Conservation (phyloP, 2,329 filamentous ascomycete genomes). For the Westerdykella aurantiaca region DNA sequence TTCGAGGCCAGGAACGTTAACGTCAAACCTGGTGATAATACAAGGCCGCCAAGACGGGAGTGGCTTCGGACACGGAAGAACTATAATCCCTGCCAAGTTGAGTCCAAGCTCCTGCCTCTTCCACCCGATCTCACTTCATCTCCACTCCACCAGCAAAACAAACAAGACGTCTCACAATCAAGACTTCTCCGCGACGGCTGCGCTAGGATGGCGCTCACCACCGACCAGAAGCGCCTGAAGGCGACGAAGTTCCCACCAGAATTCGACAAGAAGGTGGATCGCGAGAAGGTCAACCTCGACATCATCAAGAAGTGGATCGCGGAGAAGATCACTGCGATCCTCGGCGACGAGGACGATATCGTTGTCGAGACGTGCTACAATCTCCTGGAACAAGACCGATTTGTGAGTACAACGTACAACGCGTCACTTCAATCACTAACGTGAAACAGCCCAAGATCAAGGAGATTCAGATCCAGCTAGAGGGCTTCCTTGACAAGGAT, state of each 20-base stretch:
- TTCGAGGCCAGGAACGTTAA: too few species aligned
- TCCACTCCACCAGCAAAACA: too few species aligned
- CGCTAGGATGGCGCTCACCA: constrained; percentile 66
- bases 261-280: constrained; percentile 94
- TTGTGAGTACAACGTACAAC: constrained; percentile 52
- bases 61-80: too few species aligned
- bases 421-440: constrained; percentile 9
- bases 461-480: constrained; percentile 86
- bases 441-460: constrained; percentile 80
- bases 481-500: constrained; percentile 91
- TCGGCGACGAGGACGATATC: constrained; percentile 92
- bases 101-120: too few species aligned
- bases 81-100: too few species aligned
- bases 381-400: constrained; percentile 65
- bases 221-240: constrained; percentile 83
- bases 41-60: too few species aligned
- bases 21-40: too few species aligned
- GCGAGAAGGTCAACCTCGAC: constrained; percentile 92
- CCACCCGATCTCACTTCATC: too few species aligned
- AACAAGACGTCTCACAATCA: background rate
- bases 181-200: background rate
- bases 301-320: constrained; percentile 99
- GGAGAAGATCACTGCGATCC: constrained; percentile 75
- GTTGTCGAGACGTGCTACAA: constrained; percentile 79
- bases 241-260: constrained; percentile 90